Conservation (phyloP, 73 alveolate genomes). For the Paramecium sexaurelia region DNA sequence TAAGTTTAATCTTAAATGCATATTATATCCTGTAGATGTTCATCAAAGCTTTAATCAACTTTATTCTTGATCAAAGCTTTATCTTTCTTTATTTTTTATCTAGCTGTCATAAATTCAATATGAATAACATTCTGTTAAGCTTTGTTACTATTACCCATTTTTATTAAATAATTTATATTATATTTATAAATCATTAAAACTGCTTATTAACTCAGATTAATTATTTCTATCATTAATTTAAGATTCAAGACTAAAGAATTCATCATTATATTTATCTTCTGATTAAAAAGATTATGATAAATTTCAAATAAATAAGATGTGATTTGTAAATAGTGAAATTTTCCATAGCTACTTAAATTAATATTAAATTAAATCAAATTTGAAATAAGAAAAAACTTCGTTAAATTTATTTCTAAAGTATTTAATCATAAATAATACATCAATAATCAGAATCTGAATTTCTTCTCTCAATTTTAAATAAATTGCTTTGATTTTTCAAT, state of each 20-base stretch:
- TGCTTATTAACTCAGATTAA: neutral
- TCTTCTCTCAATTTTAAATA: neutral
- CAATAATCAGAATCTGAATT: neutral
- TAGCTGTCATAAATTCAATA: neutral
- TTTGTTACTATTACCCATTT: slow-evolving; percentile 29
- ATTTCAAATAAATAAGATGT: no score
- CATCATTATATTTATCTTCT: no score
- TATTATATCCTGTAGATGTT: neutral
- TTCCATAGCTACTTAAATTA: no score
- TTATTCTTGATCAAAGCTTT: neutral
- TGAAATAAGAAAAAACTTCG: no score
- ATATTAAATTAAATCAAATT: no score
- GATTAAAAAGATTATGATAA: no score
- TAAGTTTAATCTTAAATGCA: slow-evolving; percentile 28
- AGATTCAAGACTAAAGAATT: no score
- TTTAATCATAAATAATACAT: neutral
- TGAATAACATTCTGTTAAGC: neutral
- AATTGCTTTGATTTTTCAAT: neutral
- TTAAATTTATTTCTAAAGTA: no score
- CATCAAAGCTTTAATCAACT: neutral
- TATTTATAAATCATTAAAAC: neutral
- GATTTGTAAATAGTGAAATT: no score
- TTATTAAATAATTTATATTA: neutral
- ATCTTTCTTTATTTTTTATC: neutral
- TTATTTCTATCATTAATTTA: no score